phyloP scores from a whole-genome alignment of 495 filamentous ascomycete genomes.

The Neurospora sp. region DNA sequence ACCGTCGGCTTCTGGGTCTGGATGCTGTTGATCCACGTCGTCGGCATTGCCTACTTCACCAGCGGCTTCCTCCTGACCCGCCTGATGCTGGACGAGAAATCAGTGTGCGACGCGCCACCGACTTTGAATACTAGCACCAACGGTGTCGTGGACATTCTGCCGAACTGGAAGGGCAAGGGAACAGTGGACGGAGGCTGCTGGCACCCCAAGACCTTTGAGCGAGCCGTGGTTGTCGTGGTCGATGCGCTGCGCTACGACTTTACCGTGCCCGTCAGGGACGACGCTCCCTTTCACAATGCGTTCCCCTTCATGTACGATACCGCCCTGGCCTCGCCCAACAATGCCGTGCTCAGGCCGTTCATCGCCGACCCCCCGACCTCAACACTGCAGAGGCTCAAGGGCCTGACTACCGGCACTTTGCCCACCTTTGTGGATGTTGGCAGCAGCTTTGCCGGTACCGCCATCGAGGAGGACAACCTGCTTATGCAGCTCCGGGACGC shows the following conservation, averaged over 20 bases:
- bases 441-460: constrained; percentile 89
- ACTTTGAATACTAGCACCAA: constrained; percentile 32
- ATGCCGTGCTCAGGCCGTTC: constrained; percentile 86
- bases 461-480: constrained; percentile 96
- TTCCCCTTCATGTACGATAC: constrained; percentile 79
- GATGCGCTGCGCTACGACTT: constrained; percentile 97
- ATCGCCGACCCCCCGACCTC: constrained; percentile 95
- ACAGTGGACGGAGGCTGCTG: constrained; percentile 69
- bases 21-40: constrained; percentile 57
- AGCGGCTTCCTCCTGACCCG: constrained; percentile 95
- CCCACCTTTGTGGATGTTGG: constrained; percentile 91
- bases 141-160: constrained; percentile 13
- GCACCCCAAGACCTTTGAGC: constrained; percentile 88
- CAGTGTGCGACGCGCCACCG: constrained; percentile 66
- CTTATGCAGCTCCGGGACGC: constrained; percentile 70
- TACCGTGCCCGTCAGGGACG: constrained; percentile 64
- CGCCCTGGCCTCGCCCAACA: constrained; percentile 57
- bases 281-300: constrained; percentile 68
- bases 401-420: constrained; percentile 87
- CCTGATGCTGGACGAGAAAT: constrained; percentile 80
- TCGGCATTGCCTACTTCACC: constrained; percentile 85
- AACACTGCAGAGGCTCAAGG: constrained; percentile 86
- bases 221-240: constrained; percentile 82
- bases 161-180: constrained; percentile 31
- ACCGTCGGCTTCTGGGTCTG: constrained; percentile 42